phyloP scores from a whole-genome alignment of 2,329 filamentous ascomycete genomes.

The Arthroderma sp. region DNA sequence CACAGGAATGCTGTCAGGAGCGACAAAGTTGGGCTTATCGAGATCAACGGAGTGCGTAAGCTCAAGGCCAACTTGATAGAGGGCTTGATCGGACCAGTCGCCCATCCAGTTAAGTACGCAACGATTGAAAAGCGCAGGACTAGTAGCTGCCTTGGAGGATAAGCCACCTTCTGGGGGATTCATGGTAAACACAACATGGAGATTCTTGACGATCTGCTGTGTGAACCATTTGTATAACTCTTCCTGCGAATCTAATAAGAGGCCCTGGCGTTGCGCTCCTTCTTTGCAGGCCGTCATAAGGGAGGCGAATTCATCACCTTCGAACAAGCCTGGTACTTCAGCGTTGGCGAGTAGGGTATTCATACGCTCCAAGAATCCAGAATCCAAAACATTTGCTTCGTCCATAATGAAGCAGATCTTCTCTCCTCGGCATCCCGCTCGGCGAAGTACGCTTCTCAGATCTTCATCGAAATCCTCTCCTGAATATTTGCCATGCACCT shows the following conservation, averaged over 20 bases:
- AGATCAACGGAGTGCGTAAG: conserved; percentile 93
- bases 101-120: conserved; percentile 99
- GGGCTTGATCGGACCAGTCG: conserved; percentile 97
- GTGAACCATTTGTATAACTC: conserved; percentile 99
- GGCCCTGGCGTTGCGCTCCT: conserved; percentile 86
- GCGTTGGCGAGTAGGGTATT: conserved; percentile 97
- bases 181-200: conserved; percentile 99
- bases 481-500: conserved; percentile 97
- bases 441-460: conserved; percentile 78
- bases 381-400: conserved; percentile 95
- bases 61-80: conserved; percentile 95
- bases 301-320: conserved; percentile 97
- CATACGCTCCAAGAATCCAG: conserved; percentile 97
- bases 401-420: conserved; percentile 99
- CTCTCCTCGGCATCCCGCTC: conserved; percentile 93
- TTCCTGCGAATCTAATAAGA: conserved; percentile 92
- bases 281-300: conserved; percentile 99
- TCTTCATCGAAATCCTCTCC: conserved; percentile 98
- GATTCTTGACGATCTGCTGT: conserved; percentile 94
- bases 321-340: conserved; percentile 96
- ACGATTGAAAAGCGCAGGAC: conserved; percentile 96
- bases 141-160: conserved; percentile 91
- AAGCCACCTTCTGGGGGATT: conserved; percentile 93
- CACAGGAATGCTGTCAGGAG: conserved; percentile 83
- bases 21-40: conserved; percentile 70